These are phyloP conservation scores for Cylindrotheca fusiformis DNA, from an alignment of 108 stramenopile species.

Conservation along the genomic window DNA sequence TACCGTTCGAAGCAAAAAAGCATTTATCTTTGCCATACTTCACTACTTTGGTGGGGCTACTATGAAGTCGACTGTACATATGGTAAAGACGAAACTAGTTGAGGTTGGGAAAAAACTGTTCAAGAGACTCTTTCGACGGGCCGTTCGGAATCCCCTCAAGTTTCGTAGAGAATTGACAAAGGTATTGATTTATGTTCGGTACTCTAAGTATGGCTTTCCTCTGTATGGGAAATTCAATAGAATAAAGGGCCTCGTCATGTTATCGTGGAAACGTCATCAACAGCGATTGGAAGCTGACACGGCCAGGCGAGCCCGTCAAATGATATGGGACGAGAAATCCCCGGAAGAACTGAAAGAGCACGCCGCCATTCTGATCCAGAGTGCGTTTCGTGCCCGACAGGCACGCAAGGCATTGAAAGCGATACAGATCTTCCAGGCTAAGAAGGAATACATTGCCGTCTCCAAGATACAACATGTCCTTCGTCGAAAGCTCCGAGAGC, in stretches of 20 bases:
- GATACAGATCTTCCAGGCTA: conserved; percentile 20
- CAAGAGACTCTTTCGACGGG: conserved; percentile 7
- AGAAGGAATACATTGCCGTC: conserved; percentile 20
- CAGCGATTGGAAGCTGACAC: conserved; percentile 40
- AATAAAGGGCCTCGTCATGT: conserved; percentile 44
- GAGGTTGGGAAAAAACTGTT: not conserved
- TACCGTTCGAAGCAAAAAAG: conserved; percentile 13
- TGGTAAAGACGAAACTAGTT: conserved; percentile 6
- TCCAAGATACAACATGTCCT: conserved; percentile 31
- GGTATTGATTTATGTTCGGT: conserved; percentile 34
- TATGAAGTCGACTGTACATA: conserved; percentile 4
- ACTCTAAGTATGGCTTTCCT: conserved; percentile 65
- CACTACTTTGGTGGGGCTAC: conserved; percentile 6
- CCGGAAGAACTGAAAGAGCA: conserved; percentile 25
- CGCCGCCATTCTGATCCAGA: conserved; percentile 58
- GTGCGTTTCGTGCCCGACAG: conserved; percentile 37
- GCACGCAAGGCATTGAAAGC: conserved; percentile 31
- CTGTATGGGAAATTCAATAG: conserved; percentile 66
- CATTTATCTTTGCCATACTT: conserved; percentile 32
- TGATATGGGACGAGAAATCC: conserved; percentile 25
- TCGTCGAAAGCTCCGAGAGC: conserved; percentile 6
- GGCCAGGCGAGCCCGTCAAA: conserved; percentile 29
- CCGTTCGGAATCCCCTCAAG: conserved; percentile 27
- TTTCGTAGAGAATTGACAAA: conserved; percentile 16
- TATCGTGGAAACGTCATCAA: conserved; percentile 40